Evolutionary conservation across 2,329 filamentous ascomycete genomes (phyloP), one percentile per base, ranked within the genome.

Genomic region (Trichophyton rubrum): DNA sequence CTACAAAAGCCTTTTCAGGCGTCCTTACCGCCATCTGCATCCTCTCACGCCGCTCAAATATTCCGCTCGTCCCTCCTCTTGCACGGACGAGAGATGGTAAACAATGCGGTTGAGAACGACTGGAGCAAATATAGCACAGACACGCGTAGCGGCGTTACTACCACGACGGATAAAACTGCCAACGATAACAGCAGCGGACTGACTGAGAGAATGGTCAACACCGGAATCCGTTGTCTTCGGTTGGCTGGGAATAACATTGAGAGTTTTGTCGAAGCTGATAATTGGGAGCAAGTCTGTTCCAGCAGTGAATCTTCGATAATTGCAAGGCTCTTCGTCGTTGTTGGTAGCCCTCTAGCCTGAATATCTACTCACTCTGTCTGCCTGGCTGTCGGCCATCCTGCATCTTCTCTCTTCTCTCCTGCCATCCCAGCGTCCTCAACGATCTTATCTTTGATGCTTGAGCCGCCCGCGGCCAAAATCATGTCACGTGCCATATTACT

Each of bases 81-180:
- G 13, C 60, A 62, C 59, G 60, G 55, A 13, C 58, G 59, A 20
- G 47, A 59, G n/a, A 45, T 59, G 9, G 59, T 63, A 49, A 63
- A 63, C 57, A 63, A 58, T 56, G 58, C 62, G 1, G 56, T 60
- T 53, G 60, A 57, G 47, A 59, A 59, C 51, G 60, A 56, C 33
- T 62, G 60, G 58, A 60, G 58, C n/a, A 49, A 33, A 13, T 59
- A 56, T n/a, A 60, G 55, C 55, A 24, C 27, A 6, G 41, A 41
- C n/a, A 7, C 6, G 11, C 9, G 2, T 24, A 13, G 20, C 7
- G 2, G 2, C 22, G 20, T 22, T 11, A 47, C 43, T 9, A 20
- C 0, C 11, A 15, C 11, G 13, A 5, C 3, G 22, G 13, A 5
- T 3, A 22, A 51, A 51, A 4, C 7, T 5, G 13, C 20, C 45